Base-by-base conservation (phyloP, 306 rosid genomes). In the Inga oerstediana region DNA sequence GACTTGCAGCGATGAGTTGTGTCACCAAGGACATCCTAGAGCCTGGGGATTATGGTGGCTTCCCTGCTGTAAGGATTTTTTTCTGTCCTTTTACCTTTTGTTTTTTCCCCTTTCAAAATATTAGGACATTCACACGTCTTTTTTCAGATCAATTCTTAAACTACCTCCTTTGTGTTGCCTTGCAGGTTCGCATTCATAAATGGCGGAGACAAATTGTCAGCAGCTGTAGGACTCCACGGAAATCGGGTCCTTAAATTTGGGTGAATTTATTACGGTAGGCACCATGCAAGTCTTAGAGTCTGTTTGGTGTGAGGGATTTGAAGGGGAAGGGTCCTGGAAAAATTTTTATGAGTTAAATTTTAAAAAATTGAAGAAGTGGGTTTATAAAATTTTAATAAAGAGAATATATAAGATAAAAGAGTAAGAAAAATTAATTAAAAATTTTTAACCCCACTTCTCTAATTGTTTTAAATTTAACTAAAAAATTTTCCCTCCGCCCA, bases 1-100 rank as follows among this genome's bases (percentile, higher is more conserved):
- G 96, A 65, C 94, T 95, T 79, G 98, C 99, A 58, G 99, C 97
- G 51, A 32, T 48, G 81, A 96, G 94, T 83, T 91, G 89, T 84
- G 98, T 96, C 56, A 96, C 94, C 45, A 96, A 86, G 88, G 90
- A 93, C 84, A 92, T 93, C 83, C 91, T 82, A 79, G 93, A 88
- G 75, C 91, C 98, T 65, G 99, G 98, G 73, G 97, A 93, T 84
- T 90, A 93, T 49, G 97, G 91, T 67, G 98, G 98, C 87, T 93
- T 93, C 85, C 94, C 94, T 27, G 92, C 93, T 88, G 92, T 91
- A 84, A 89, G 91, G 41, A 45, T 44, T 71, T 43, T 80, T 82
- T 79, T 54, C 34, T 77, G 19, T 66, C 74, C 56, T 45, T 49
- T 5, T 61, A 59, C 56, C 81, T 43, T 8, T 27, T 44, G 10